Evolutionary conservation across 1,284 basidiomycete genomes (phyloP), one percentile per base, ranked within the genome.

Genomic region (Puccinia novopanici): DNA sequence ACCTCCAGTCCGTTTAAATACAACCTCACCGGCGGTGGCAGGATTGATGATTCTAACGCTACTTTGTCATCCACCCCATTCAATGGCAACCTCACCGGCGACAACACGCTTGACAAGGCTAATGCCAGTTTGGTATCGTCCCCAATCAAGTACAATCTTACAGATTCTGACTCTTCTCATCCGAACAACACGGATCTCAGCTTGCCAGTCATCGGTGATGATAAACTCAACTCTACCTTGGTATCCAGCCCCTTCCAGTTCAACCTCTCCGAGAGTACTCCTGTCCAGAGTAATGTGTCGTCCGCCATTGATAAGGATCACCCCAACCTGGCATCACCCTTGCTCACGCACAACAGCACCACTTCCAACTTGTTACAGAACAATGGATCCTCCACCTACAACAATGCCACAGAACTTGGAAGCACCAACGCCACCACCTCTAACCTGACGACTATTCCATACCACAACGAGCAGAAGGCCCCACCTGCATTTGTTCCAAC

Each of bases 401-500:
- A 70, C 22, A 10, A 3, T 17, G 50, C 19, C 24, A 45, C 3
- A 2, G 2, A 2, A 34, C 13, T 13, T 30, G 59, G 27, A 34
- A 30, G 15, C 30, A 70, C 5, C 67, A 52, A 50, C 45, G 0
- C 65, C 37, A 45, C 65, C 65, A 52, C 4, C n/a, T 50, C 67
- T 5, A 50, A 15, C n/a, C 24, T 13, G 6, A 24, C 5, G 0
- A 27, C 2, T 34, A 30, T n/a, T 52, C 67, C 42, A 15, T 45
- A 70, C 8, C 67, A 52, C 45, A n/a, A 9, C 42, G n/a, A 68
- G 17, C 40, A 19, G 3, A 70, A 70, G 48, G 45, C 67, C 40
- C 59, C 74, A 3, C 74, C 74, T 22, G 57, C 57, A n/a, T 76
- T 63, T 65, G 74, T 76, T 45, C 74, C 74, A 27, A 13, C 48